A percentile compares a stretch with the other conserved stretches of the same genome.
phyloP scores from a whole-genome alignment of 2,329 filamentous ascomycete genomes.

The Orbilia javanica region DNA sequence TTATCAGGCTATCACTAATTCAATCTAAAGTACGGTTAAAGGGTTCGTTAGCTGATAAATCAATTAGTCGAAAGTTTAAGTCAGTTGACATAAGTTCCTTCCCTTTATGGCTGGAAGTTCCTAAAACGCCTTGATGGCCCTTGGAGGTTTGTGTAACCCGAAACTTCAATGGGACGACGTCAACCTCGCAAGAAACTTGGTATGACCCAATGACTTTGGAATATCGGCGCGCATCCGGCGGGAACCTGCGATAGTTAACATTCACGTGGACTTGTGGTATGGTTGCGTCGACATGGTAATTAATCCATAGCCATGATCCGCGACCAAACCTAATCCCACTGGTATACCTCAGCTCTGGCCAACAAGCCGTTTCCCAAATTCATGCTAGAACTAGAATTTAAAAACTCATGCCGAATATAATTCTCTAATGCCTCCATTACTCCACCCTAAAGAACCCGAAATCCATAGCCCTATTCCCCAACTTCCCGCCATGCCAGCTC shows the following conservation, averaged over 20 bases:
- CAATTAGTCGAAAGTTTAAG: neutral
- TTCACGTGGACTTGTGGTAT: neutral
- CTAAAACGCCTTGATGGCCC: neutral
- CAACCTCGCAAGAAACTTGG: neutral
- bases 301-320: neutral
- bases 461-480: neutral
- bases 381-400: neutral
- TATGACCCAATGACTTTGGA: neutral
- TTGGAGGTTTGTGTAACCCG: constrained; percentile 3
- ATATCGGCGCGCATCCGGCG: neutral
- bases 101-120: constrained; percentile 17
- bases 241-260: neutral
- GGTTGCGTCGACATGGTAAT: neutral
- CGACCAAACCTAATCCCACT: neutral
- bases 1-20: constrained; percentile 1
- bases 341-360: too few species aligned
- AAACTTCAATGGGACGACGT: constrained; percentile 6
- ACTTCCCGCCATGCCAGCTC: constrained; percentile 9
- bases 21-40: neutral
- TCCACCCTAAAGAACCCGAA: neutral
- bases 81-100: constrained; percentile 46
- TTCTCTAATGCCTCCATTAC: neutral
- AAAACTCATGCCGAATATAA: neutral
- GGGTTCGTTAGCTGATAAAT: neutral
- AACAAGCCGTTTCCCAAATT: neutral